Base-by-base conservation (phyloP, 352 stramenopile species). In the Globisporangium barbulae region DNA sequence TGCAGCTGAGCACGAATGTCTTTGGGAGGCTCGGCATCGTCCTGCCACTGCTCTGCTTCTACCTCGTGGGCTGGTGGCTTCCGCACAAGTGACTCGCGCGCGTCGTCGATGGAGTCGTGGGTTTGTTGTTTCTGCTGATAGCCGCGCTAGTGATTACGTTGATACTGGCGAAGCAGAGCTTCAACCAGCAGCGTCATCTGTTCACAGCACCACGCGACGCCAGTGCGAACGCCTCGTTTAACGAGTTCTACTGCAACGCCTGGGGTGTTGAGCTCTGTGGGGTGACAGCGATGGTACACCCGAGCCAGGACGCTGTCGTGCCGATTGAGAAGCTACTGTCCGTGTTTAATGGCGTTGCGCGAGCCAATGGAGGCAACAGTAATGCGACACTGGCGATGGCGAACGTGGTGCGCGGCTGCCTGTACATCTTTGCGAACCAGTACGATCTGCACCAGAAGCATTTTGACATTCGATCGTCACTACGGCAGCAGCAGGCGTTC, bases 231-330 rank as follows among this genome's bases (percentile, higher is more conserved):
- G 17, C 42, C n/a, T 8, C 17, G 31, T 55, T 60, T 31, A 61
- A 49, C 22, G 41, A 30, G 17, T 60, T 49, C 52, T 66, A 66
- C 42, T 66, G 61, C 28, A 37, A 2, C 19, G 52, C 42, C 9
- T 52, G 61, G 12, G 21, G 25, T 12, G 42, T 25, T 22, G 13
- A 30, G 52, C 42, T 61, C 30, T 66, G 61, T 31, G 19, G 31
- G 7, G 44, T 49, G 9, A 37, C 28, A 21, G 42, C 33, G 8
- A 33, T 39, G 52, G 30, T 21, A 6, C 17, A 8, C 28, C 50
- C 50, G 25, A 35, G 19, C 2, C 17, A 48, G 19, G 19, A 48
- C 6, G 15, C 6, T 48, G 12, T 31, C 21, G 48, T 6, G 12
- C 48, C 48, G 22, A 28, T 42, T 10, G 28, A 35, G 39, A 48